phyloP scores from a whole-genome alignment of 345 rosid species.

The Populus ilicifolia region DNA sequence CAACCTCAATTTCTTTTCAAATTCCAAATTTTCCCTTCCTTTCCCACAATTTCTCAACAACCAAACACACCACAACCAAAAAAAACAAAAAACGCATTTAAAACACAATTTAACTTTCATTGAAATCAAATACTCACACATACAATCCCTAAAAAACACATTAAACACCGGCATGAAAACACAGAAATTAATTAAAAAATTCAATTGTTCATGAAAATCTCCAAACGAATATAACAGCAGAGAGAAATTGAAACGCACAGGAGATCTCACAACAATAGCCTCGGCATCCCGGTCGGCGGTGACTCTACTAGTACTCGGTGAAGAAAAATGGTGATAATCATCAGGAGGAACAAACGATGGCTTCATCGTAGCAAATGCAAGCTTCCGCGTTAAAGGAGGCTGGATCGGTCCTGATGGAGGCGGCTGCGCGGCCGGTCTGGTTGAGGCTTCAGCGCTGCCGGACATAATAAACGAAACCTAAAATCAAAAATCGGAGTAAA shows the following conservation, averaged over 20 bases:
- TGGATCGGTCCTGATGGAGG: conserved; percentile 39
- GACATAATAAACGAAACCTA: conserved; percentile 35
- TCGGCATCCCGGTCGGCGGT: conserved; percentile 56
- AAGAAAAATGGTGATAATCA: conserved; percentile 63
- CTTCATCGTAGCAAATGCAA: conserved; percentile 64
- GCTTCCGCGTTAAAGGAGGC: conserved; percentile 70
- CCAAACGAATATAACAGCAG: background rate
- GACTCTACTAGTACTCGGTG: conserved; percentile 18
- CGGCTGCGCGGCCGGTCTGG: conserved; percentile 24
- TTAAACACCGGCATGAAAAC: conserved; percentile 1
- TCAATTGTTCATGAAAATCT: background rate
- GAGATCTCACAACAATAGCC: conserved; percentile 64
- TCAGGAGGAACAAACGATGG: conserved; percentile 68
- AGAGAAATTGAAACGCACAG: conserved; percentile 45
- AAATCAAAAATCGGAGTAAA: background rate
- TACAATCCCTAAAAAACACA: background rate
- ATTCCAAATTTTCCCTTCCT: background rate
- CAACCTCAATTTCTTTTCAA: background rate
- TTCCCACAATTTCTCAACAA: conserved; percentile 1
- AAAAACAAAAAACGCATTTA: background rate
- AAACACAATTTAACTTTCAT: background rate
- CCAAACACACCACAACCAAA: background rate
- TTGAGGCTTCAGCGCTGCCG: conserved; percentile 47
- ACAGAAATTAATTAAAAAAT: conserved; percentile 12
- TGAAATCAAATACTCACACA: background rate